Conservation (phyloP, 306 rosid genomes). For the Sophora flavescens region DNA sequence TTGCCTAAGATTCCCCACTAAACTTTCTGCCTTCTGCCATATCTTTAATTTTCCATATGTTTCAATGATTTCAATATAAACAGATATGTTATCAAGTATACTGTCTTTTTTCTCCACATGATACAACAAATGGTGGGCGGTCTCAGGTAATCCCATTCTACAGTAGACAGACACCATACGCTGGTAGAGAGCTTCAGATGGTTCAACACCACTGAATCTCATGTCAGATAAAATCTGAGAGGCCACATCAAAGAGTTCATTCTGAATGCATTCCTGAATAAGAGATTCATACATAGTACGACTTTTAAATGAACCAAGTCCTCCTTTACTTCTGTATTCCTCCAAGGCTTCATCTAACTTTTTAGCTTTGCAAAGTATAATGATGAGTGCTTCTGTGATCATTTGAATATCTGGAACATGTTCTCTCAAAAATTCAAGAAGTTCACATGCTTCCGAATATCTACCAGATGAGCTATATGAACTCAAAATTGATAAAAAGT, state of each 20-base stretch:
- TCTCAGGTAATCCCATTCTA: constrained; percentile 80
- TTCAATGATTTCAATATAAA: constrained; percentile 67
- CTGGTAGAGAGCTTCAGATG: constrained; percentile 68
- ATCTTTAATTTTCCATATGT: constrained; percentile 80
- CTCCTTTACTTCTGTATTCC: constrained; percentile 68
- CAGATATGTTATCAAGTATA: constrained; percentile 48
- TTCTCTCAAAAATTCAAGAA: constrained; percentile 83
- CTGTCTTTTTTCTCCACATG: constrained; percentile 68
- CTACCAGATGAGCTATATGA: constrained; percentile 81
- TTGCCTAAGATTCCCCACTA: constrained; percentile 78
- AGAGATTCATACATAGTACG: constrained; percentile 71
- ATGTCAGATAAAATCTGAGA: constrained; percentile 87
- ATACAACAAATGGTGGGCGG: constrained; percentile 80
- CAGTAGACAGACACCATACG: constrained; percentile 74
- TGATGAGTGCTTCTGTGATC: constrained; percentile 77
- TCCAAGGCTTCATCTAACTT: constrained; percentile 78
- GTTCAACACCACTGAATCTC: constrained; percentile 79
- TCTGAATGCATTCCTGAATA: constrained; percentile 76
- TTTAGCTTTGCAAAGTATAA: constrained; percentile 81
- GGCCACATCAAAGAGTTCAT: constrained; percentile 72
- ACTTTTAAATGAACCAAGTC: constrained; percentile 66
- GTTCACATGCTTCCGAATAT: constrained; percentile 85
- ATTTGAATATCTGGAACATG: constrained; percentile 65
- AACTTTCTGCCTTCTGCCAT: constrained; percentile 95
- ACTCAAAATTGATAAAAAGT: constrained; percentile 73